Evolutionary conservation across 2,329 filamentous ascomycete genomes (phyloP).

Genomic region (Aureobasidium pullulans): DNA sequence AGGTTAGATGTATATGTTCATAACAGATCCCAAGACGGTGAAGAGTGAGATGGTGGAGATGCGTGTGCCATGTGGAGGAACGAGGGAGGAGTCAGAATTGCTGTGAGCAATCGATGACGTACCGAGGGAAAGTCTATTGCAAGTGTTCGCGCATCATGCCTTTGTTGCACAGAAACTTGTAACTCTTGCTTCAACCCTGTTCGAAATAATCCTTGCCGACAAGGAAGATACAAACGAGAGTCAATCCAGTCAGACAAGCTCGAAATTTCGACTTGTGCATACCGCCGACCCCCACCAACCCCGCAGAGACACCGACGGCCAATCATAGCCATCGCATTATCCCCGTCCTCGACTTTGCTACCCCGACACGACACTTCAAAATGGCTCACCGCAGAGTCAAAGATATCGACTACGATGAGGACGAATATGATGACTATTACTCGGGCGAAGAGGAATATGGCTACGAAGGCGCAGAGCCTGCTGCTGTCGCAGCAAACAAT

Average conservation of each 20-base stretch:
- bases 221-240: not conserved
- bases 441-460: conserved; percentile 26
- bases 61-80: not conserved
- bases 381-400: conserved; percentile 35
- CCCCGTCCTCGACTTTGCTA: not conserved
- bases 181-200: not conserved
- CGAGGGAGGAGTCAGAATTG: not conserved
- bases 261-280: not conserved
- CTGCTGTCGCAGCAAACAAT: not conserved
- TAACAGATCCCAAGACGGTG: not conserved
- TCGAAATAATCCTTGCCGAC: not conserved
- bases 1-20: too few species aligned
- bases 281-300: not conserved
- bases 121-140: not conserved
- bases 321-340: not conserved
- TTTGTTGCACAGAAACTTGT: too few species aligned
- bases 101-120: not conserved
- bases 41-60: not conserved
- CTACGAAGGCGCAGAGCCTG: conserved; percentile 25
- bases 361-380: not conserved
- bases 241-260: not conserved
- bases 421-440: conserved; percentile 48
- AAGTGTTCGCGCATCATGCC: not conserved
- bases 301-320: not conserved
- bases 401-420: conserved; percentile 41